These are phyloP conservation scores for Globisporangium abappressorium DNA, from an alignment of 352 stramenopile genomes.

Conservation along the genomic window DNA sequence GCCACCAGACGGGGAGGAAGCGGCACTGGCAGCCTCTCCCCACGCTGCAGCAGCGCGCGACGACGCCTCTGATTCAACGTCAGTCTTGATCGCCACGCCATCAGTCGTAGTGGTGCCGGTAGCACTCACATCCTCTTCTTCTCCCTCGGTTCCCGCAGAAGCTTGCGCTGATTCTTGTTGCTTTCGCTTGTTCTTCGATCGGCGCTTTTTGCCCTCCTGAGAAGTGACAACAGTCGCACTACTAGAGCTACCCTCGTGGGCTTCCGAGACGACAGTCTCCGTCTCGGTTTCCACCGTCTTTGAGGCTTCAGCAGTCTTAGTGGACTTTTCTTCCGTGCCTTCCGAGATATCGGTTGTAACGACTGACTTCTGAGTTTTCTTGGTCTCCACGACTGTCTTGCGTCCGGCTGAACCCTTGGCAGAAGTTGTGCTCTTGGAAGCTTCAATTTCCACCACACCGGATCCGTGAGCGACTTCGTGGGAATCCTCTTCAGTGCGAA, in stretches of 20 bases:
- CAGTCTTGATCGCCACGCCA: neutral
- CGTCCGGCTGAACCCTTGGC: neutral
- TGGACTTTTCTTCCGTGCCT: conserved; percentile 1
- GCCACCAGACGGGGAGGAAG: neutral
- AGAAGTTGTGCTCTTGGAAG: neutral
- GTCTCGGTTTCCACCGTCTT: conserved; percentile 1
- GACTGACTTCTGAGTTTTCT: neutral
- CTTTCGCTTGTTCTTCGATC: conserved; percentile 21
- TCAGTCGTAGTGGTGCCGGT: neutral
- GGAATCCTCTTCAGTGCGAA: neutral
- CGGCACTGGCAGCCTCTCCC: conserved; percentile 8
- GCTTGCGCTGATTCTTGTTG: neutral
- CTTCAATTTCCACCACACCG: neutral
- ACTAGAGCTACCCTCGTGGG: neutral
- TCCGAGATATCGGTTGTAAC: neutral
- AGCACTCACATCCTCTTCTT: neutral
- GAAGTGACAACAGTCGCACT: neutral
- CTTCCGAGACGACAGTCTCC: neutral
- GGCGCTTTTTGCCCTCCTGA: conserved; percentile 20
- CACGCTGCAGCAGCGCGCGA: conserved; percentile 10
- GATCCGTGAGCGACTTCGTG: neutral
- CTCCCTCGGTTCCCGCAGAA: neutral
- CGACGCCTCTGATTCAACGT: neutral
- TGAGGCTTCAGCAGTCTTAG: neutral
- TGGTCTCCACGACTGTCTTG: neutral